A percentile compares a stretch with the other conserved stretches of the same genome.
phyloP scores from a whole-genome alignment of 352 stramenopile species.

The Pythium oligandrum region DNA sequence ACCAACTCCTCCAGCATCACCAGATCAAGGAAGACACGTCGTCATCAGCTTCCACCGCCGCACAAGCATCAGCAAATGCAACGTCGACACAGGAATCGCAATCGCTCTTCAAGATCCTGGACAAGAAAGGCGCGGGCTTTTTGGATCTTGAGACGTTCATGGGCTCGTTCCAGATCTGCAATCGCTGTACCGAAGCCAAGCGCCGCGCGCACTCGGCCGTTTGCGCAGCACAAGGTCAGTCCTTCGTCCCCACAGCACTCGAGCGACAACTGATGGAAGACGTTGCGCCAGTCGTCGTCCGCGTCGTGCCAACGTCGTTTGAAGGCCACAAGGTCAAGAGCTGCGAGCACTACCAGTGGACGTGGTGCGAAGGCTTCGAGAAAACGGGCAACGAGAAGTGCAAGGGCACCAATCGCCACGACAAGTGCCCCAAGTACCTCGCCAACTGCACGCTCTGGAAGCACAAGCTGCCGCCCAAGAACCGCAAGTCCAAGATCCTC shows the following conservation, averaged over 20 bases:
- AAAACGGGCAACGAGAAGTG: slow-evolving; percentile 85
- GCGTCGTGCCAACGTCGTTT: slow-evolving; percentile 58
- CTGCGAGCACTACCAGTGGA: slow-evolving; percentile 86
- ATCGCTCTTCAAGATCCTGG: slow-evolving; percentile 49
- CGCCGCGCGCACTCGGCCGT: slow-evolving; percentile 52
- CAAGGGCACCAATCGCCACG: slow-evolving; percentile 77
- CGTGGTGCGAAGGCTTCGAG: slow-evolving; percentile 80
- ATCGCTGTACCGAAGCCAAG: slow-evolving; percentile 78
- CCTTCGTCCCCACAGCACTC: slow-evolving; percentile 40
- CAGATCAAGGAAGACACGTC: slow-evolving; percentile 55
- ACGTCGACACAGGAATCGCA: slow-evolving; percentile 28
- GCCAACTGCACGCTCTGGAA: slow-evolving; percentile 86
- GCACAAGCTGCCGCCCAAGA: slow-evolving; percentile 82
- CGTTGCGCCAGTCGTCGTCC: slow-evolving; percentile 69
- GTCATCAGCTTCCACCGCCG: slow-evolving; percentile 1
- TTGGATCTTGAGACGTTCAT: slow-evolving; percentile 75
- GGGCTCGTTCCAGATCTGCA: slow-evolving; percentile 85
- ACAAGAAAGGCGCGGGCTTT: slow-evolving; percentile 33
- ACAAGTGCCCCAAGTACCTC: slow-evolving; percentile 85
- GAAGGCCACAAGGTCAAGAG: slow-evolving; percentile 81
- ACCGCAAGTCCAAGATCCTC: slow-evolving; percentile 63
- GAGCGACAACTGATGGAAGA: slow-evolving; percentile 74
- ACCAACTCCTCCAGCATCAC: slow-evolving; percentile 60
- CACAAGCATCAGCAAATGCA: not conserved
- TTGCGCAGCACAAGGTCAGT: slow-evolving; percentile 46